Evolutionary conservation across 2,329 filamentous ascomycete genomes (phyloP).

Genomic region (Epichloe glyceriae): DNA sequence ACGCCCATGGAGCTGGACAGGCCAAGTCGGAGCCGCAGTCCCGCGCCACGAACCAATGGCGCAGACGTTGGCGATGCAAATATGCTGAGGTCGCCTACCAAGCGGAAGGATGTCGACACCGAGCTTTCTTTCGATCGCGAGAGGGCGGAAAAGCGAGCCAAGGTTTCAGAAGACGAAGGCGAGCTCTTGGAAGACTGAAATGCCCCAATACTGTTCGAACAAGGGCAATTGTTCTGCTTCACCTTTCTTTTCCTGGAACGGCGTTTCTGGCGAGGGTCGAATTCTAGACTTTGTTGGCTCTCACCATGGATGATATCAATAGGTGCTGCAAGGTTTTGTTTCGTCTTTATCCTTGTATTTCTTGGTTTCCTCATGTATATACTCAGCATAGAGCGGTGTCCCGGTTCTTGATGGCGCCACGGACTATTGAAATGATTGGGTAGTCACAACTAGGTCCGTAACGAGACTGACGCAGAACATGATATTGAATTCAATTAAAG

Average conservation of each 20-base stretch:
- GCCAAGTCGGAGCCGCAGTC: constrained; percentile 39
- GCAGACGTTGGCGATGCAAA: constrained; percentile 14
- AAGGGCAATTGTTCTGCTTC: neutral
- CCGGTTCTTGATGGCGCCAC: neutral
- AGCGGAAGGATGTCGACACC: constrained; percentile 29
- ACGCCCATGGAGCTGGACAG: constrained; percentile 36
- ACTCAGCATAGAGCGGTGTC: constrained; percentile 3
- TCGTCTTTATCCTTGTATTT: neutral
- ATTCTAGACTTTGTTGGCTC: neutral
- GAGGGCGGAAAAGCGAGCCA: constrained; percentile 29
- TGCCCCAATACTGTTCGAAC: neutral
- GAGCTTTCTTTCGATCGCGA: constrained; percentile 20
- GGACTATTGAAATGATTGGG: neutral
- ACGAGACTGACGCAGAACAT: neutral
- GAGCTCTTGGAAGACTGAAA: constrained; percentile 27
- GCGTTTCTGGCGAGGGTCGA: constrained; percentile 1
- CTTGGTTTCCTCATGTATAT: neutral
- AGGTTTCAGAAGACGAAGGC: constrained; percentile 35
- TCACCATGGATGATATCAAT: neutral
- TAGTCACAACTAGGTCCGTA: neutral
- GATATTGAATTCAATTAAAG: neutral
- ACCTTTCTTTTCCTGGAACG: neutral
- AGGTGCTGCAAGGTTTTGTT: neutral
- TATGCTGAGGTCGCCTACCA: constrained; percentile 23
- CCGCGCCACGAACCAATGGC: constrained; percentile 27